Percentiles rank a stretch among this genome's conserved stretches.
Evolutionary conservation across 257 asterid species (phyloP).

Genomic region (Jasminum sambac): DNA sequence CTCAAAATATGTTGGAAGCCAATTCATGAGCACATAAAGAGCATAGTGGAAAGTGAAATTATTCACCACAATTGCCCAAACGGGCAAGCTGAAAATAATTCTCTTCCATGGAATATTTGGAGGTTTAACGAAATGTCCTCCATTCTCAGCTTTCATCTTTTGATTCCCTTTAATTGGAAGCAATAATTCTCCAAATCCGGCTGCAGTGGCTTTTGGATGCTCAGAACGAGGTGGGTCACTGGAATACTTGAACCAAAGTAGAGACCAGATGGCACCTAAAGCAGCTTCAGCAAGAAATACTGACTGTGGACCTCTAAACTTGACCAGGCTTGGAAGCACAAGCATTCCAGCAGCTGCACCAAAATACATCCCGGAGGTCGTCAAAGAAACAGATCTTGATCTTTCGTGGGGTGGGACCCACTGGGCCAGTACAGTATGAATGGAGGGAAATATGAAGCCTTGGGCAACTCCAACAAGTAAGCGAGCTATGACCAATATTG

Average conservation of each 20-base stretch:
- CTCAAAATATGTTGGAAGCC: constrained; percentile 96
- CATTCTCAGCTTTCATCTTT: constrained; percentile 54
- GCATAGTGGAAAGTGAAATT: constrained; percentile 92
- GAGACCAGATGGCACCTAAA: constrained; percentile 77
- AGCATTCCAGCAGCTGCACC: constrained; percentile 91
- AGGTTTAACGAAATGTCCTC: constrained; percentile 38
- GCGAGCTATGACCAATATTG: constrained; percentile 72
- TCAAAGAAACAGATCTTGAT: constrained; percentile 84
- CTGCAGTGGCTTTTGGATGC: constrained; percentile 84
- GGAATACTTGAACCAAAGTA: constrained; percentile 75
- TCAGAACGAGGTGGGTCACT: constrained; percentile 90
- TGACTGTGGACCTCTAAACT: constrained; percentile 70
- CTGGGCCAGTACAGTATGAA: constrained; percentile 92
- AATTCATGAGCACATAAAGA: constrained; percentile 89
- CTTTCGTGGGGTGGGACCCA: constrained; percentile 97
- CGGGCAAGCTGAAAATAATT: constrained; percentile 64
- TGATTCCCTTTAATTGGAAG: constrained; percentile 55
- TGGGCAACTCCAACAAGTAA: constrained; percentile 94
- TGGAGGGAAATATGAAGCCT: constrained; percentile 93
- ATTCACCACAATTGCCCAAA: constrained; percentile 90
- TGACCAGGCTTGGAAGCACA: constrained; percentile 74
- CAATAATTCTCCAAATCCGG: constrained; percentile 75
- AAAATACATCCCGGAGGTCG: constrained; percentile 91
- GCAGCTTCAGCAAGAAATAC: constrained; percentile 81
- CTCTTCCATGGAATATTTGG: constrained; percentile 75